These are phyloP conservation scores for Heterobasidion annosum DNA, from an alignment of 1,284 basidiomycete genomes.

Conservation along the genomic window DNA sequence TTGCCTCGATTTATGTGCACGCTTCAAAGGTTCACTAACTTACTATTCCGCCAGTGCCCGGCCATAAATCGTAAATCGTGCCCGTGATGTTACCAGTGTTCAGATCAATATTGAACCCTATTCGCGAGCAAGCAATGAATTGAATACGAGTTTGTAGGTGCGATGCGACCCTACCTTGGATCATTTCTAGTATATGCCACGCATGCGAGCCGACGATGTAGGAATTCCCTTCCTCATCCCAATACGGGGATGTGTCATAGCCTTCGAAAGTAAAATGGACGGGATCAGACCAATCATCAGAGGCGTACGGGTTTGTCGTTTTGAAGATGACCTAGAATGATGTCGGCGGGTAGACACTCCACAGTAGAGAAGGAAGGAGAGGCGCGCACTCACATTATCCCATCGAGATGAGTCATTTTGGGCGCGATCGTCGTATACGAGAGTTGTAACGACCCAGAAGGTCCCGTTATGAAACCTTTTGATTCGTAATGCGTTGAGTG, in stretches of 20 bases:
- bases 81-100: constrained; percentile 20
- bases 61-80: constrained; percentile 21
- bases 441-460: constrained; percentile 24
- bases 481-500: not conserved
- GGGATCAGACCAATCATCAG: constrained; percentile 24
- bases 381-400: constrained; percentile 19
- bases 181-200: constrained; percentile 22
- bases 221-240: constrained; percentile 23
- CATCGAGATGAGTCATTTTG: constrained; percentile 19
- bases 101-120: constrained; percentile 21
- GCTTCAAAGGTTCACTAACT: not conserved
- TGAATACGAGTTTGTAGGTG: too few species aligned
- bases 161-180: constrained; percentile 11
- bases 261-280: constrained; percentile 25
- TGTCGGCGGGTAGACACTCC: not conserved
- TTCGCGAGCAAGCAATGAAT: not conserved
- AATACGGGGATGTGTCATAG: constrained; percentile 27
- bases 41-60: constrained; percentile 24
- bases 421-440: constrained; percentile 20
- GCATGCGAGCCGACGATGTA: constrained; percentile 25
- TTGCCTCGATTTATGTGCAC: not conserved
- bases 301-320: constrained; percentile 18
- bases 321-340: constrained; percentile 23
- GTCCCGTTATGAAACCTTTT: constrained; percentile 8
- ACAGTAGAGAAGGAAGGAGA: not conserved